A percentile compares a stretch with the other conserved stretches of the same genome.
phyloP scores from a whole-genome alignment of 208 protist genomes.

The Spongospora subterranea region DNA sequence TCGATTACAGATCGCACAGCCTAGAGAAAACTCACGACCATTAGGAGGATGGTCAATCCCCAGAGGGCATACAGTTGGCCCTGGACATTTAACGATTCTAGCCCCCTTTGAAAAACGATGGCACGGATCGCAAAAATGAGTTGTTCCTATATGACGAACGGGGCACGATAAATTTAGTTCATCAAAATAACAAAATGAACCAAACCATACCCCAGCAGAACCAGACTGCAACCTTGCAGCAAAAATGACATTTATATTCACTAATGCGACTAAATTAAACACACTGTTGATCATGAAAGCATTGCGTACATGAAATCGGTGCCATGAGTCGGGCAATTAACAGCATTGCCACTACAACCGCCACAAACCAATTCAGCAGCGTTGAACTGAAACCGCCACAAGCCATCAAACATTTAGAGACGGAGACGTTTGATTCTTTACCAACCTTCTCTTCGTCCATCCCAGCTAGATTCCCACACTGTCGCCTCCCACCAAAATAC shows the following conservation, averaged over 20 bases:
- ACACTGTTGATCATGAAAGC: background rate
- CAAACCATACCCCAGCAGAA: constrained; percentile 62
- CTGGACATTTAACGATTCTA: constrained; percentile 15
- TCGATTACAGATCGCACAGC: constrained; percentile 53
- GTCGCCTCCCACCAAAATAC: constrained; percentile 57
- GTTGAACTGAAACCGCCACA: background rate
- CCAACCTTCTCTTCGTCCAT: constrained; percentile 18
- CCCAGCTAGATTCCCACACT: constrained; percentile 38
- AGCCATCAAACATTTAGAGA: background rate
- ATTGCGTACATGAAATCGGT: constrained; percentile 10
- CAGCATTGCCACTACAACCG: background rate
- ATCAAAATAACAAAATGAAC: background rate
- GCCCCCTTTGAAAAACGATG: constrained; percentile 45
- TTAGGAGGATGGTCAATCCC: constrained; percentile 56
- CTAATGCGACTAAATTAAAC: background rate
- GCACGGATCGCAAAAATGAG: constrained; percentile 62
- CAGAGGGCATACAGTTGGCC: constrained; percentile 5
- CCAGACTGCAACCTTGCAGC: constrained; percentile 61
- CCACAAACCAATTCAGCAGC: constrained; percentile 18
- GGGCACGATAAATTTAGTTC: background rate
- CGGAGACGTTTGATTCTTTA: background rate
- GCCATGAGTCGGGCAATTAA: background rate
- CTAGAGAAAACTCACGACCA: constrained; percentile 45
- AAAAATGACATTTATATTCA: constrained; percentile 62
- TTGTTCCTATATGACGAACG: constrained; percentile 19